phyloP scores from a whole-genome alignment of 2,329 filamentous ascomycete species.

The Geosmithia putterillii region DNA sequence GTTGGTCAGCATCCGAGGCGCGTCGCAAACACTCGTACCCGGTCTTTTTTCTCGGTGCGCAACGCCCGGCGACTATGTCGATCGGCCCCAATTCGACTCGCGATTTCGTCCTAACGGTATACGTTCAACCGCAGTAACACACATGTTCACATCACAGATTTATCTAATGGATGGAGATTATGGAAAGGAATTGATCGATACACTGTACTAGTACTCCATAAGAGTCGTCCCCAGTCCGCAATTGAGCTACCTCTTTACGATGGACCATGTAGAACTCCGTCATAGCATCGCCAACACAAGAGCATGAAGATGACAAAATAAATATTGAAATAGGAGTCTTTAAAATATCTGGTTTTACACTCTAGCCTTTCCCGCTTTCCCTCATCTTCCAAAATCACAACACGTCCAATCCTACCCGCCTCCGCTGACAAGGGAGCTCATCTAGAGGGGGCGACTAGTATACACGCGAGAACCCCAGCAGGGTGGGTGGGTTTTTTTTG shows the following conservation, averaged over 20 bases:
- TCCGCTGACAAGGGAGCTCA: constrained; percentile 28
- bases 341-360: constrained; percentile 33
- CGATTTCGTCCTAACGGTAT: no score
- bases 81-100: no score
- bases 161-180: no score
- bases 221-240: no score
- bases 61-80: no score
- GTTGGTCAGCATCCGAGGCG: not conserved
- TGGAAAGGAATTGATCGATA: no score
- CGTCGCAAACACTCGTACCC: not conserved
- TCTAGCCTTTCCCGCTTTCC: constrained; percentile 24
- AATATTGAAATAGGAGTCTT: constrained; percentile 22
- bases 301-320: constrained; percentile 1
- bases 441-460: constrained; percentile 29
- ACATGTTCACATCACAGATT: no score
- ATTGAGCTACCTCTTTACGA: no score
- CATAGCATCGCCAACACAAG: not conserved
- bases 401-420: constrained; percentile 17
- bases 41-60: not conserved
- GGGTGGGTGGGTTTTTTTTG: not conserved
- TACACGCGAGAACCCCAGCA: constrained; percentile 20
- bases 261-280: no score
- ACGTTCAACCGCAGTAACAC: no score
- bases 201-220: no score
- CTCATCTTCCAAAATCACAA: constrained; percentile 8